Evolutionary conservation across 2,329 filamentous ascomycete species (phyloP), one percentile per base, ranked within the genome.

Genomic region (Dactylellina drechsleri): DNA sequence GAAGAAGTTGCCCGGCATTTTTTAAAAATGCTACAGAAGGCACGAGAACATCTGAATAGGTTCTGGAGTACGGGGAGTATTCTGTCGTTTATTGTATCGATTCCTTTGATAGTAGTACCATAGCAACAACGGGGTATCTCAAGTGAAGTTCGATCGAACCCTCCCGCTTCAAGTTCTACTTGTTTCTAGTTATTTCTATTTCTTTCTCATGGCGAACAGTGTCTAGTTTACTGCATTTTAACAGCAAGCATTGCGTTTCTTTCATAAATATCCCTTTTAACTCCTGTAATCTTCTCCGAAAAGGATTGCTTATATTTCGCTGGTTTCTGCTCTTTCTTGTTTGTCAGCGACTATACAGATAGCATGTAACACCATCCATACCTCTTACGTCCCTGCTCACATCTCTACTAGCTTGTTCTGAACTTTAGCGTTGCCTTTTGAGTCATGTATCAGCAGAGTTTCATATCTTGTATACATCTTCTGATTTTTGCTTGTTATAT

Each of bases 401-500:
- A 50, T 36, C 16, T 47, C 26, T 15, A 43, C 26, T 59, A 12
- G 4, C 28, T 28, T 41, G 26, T 53, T 52, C 59, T 59, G 54
- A 43, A 28, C 47, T 54, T 67, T 68, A 68, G 65, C 65, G 65
- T 56, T 45, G 64, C 41, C 15, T 31, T 58, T 26, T 26, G 8
- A 47, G 2, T 56, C 65, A 68, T 68, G 65, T 68, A 68, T 68
- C 56, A 61, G 47, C 20, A 47, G 56, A 61, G 65, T 68, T 61
- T 47, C 23, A 49, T 52, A 67, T 67, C 54, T 67, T 57, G 54
- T 52, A 52, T 58, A 36, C 31, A 7, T 36, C 10, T 52, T 28
- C 50, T 50, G 50, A 56, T 66, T 31, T 18, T 56, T 16, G 13
- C 6, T 36, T 20, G 16, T 52, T 52, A 20, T 56, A 56, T 18